phyloP scores from a whole-genome alignment of 1,139 yeast species.

The Debaryomyces coudertii region DNA sequence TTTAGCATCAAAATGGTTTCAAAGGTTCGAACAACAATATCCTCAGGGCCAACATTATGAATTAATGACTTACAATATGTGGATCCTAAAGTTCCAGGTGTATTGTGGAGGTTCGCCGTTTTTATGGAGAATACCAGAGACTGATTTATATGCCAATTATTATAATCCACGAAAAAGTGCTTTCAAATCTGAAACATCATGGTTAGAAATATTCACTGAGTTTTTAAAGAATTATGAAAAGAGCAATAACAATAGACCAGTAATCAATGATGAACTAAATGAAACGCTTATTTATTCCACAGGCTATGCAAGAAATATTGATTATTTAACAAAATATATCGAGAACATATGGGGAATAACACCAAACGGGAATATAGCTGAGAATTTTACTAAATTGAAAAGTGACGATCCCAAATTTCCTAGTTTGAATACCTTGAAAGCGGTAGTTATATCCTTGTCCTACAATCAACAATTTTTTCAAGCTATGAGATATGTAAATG shows the following conservation, averaged over 20 bases:
- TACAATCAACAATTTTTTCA: constrained; percentile 34
- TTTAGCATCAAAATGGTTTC: constrained; percentile 46
- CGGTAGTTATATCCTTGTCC: constrained; percentile 37
- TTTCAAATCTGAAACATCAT: constrained; percentile 23
- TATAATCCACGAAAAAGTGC: constrained; percentile 23
- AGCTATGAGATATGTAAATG: constrained; percentile 39
- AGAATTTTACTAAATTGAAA: constrained; percentile 11
- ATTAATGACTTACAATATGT: constrained; percentile 35
- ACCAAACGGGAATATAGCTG: constrained; percentile 23
- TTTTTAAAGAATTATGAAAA: constrained; percentile 19
- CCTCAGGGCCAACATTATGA: constrained; percentile 17
- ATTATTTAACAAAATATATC: constrained; percentile 30
- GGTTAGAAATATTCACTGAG: constrained; percentile 29
- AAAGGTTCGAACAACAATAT: constrained; percentile 31
- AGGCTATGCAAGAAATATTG: constrained; percentile 33
- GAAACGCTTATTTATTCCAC: constrained; percentile 35
- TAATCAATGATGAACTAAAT: constrained; percentile 28
- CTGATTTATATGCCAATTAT: constrained; percentile 23
- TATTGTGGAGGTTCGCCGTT: constrained; percentile 39
- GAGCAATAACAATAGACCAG: constrained; percentile 14
- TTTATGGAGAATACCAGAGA: constrained; percentile 32
- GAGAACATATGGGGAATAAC: constrained; percentile 38
- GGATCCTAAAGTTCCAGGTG: constrained; percentile 39
- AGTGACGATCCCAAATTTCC: constrained; percentile 32
- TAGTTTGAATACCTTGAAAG: constrained; percentile 26